Base-by-base conservation (phyloP, 106 monocot species). In the Xerophyta viscosa region DNA sequence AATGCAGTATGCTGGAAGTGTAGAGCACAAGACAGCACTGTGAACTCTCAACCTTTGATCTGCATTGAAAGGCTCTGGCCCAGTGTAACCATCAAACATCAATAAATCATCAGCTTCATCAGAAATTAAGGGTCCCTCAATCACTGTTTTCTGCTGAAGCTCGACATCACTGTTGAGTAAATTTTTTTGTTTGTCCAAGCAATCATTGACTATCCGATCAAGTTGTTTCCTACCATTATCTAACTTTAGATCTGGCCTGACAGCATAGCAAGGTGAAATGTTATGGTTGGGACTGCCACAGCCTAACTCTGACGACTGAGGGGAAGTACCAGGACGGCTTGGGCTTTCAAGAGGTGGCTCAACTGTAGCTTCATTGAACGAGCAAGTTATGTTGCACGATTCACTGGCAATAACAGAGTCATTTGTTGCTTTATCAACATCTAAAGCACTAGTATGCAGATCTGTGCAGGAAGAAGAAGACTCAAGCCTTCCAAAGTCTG, bases 211-310 rank as follows among this genome's bases (percentile, higher is more conserved):
- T 50, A 61, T 65, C 27, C 50, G 48, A 52, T 64, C 49, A 37
- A 24, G 29, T 14, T 44, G 31, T 48, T 37, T 63, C 8, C 55
- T 52, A 17, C 56, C 63, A 24, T 43, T 64, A 3, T 57, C 73
- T 18, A 56, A 54, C 15, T 83, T 76, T 51, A 64, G 31, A 67
- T 81, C 77, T 20, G 65, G 31, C 29, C 77, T 80, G 30, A 49
- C 36, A 43, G 51, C 66, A 69, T 50, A 61, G 52, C 54, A 70
- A 46, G 75, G 75, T 62, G 50, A 36, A 0, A 65, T 77, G 31
- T 74, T 87, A 52, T 87, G 96, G 58, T 82, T 54, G 24, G 88
- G 88, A 41, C 88, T 88, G 41, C 78, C 70, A 66, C 69, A 49
- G 52, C 71, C 81, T 73, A 71, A 77, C 13, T 59, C 66, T 36